phyloP scores from a whole-genome alignment of 441 rosid genomes.

The Aleurites moluccanus region DNA sequence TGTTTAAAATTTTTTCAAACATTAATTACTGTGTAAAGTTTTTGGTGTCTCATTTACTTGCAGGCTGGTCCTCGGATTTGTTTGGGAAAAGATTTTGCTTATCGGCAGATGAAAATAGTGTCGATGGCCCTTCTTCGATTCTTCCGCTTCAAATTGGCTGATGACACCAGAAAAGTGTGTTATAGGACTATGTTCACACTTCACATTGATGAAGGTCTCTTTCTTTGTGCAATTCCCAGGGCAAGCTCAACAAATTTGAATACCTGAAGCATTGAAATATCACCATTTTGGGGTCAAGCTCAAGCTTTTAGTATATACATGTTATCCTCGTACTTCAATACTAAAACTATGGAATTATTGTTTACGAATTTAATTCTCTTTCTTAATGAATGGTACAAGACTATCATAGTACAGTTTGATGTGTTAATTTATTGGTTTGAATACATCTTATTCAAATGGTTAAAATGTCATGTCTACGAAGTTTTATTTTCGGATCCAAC shows the following conservation, averaged over 20 bases:
- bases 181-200: constrained; percentile 73
- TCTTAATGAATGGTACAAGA: too few relatives aligned
- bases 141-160: constrained; percentile 59
- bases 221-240: constrained; percentile 48
- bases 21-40: not conserved
- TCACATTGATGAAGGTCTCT: constrained; percentile 55
- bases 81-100: constrained; percentile 54
- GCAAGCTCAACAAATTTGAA: not conserved
- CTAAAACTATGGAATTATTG: too few relatives aligned
- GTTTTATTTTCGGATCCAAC: too few relatives aligned
- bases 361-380: too few relatives aligned
- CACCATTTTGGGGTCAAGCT: too few relatives aligned
- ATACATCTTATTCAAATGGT: too few relatives aligned
- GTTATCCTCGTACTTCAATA: too few relatives aligned
- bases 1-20: not conserved
- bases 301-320: too few relatives aligned
- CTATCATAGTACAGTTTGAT: too few relatives aligned
- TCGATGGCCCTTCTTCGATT: constrained; percentile 55
- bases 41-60: not conserved
- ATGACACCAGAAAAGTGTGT: constrained; percentile 34
- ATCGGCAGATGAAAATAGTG: constrained; percentile 67
- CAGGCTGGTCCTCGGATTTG: constrained; percentile 68
- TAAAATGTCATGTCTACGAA: too few relatives aligned
- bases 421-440: too few relatives aligned
- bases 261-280: not conserved